A percentile compares a stretch with the other conserved stretches of the same genome.
These are phyloP conservation scores for Aspergillus asperescens DNA, from an alignment of 495 filamentous ascomycete genomes.

Conservation along the genomic window DNA sequence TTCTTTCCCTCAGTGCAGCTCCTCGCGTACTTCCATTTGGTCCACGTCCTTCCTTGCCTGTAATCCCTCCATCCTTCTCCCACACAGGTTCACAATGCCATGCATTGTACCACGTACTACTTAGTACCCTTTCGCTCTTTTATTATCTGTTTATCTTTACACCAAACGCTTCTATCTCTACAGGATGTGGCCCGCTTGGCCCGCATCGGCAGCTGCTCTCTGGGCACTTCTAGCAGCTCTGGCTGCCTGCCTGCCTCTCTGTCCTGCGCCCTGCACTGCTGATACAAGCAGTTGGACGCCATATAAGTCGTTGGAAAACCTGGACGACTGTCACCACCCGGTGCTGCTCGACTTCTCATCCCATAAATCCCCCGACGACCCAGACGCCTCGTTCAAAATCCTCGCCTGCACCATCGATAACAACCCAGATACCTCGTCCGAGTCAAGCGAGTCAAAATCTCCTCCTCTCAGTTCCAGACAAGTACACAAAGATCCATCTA, in stretches of 20 bases:
- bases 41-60: too few relatives aligned
- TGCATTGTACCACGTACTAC: too few relatives aligned
- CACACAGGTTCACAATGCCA: too few relatives aligned
- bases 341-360: constrained; percentile 5
- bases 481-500: neutral
- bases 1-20: too few relatives aligned
- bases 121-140: neutral
- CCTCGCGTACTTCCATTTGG: too few relatives aligned
- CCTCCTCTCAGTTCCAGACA: neutral
- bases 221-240: neutral
- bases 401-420: constrained; percentile 2
- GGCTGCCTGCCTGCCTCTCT: neutral
- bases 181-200: neutral
- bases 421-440: neutral
- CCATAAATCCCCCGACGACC: neutral
- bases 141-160: neutral
- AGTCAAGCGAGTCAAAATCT: neutral
- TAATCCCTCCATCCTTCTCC: too few relatives aligned
- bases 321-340: constrained; percentile 3
- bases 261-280: constrained; percentile 3
- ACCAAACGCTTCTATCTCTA: neutral
- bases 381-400: neutral
- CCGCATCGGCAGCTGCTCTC: neutral
- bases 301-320: constrained; percentile 1
- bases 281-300: constrained; percentile 9